Evolutionary conservation across 2,329 filamentous ascomycete species (phyloP), one percentile per base, ranked within the genome.

Genomic region (Penicillium palitans): DNA sequence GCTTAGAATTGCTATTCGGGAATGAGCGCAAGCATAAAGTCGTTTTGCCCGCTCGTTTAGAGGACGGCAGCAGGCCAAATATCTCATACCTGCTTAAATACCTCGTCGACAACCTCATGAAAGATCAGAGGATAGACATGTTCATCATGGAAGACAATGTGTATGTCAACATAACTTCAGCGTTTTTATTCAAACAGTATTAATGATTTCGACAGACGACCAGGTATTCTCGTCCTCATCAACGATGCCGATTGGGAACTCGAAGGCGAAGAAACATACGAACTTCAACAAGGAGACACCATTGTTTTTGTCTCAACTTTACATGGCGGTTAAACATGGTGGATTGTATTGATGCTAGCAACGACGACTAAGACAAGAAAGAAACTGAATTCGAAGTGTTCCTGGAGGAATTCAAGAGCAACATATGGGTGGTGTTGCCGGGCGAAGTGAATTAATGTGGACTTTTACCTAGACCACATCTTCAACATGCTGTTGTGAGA

Each of bases 161-260:
- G 93, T 97, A 85, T 74, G 91, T 85, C 52, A 58, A 45, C 13
- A 25, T n/a, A 27, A 13, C 55, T 41, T 42, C 8, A 6, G 31
- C n/a, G 33, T n/a, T 13, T 13, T 53, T 17, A 40, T 57, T 35
- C 55, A 17, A 21, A 24, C 41, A 33, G 5, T 52, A 24, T 58
- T 48, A 42, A 63, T 63, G 48, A 65, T 59, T 68, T 66, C 60
- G n/a, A 27, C 57, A 98, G 93, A 60, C 92, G 95, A 53, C 95
- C 95, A 6, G 95, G 95, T 3, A 96, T 99, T 74, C 84, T 99
- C 44, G 93, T 97, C 29, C 83, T 99, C 57, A 96, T 99, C 75
- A 99, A 99, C 73, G 95, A 99, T 68, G 91, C 92, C 27, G 95
- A 99, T 75, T 99, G 95, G 95, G 95, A 98, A 76, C 84, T 99